Evolutionary conservation across 2,329 filamentous ascomycete genomes (phyloP), one percentile per base, ranked within the genome.

Genomic region (Xylariaceae sp.): DNA sequence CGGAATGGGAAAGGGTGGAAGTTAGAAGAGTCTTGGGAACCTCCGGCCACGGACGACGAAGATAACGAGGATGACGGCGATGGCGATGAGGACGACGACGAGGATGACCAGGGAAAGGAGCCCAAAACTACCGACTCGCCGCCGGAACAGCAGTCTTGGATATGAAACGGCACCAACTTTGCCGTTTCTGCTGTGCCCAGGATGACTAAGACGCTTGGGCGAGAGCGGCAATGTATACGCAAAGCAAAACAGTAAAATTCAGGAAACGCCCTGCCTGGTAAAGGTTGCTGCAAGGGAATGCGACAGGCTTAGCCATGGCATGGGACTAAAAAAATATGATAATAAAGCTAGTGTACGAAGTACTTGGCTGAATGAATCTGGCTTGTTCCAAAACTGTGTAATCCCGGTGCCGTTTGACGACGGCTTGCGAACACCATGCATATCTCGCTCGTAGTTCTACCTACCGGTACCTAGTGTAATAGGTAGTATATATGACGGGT

Each of bases 21-120:
- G 68, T 74, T 94, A 3, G 88, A 92, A 70, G 88, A 92, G 68
- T 88, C 87, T 0, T 92, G 80, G 87, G 86, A 83, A 68, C 88
- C 79, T 16, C 86, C 85, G 0, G 77, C 76, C 9, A 72, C 74
- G 2, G 74, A 79, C 22, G 80, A 82, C 43, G 77, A 80, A 5
- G 83, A 85, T 18, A 81, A 82, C 2, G 83, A 78, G 0, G 75
- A 76, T 2, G 71, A 75, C 0, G 70, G 66, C 1, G 68, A 69
- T 0, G 74, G 74, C 3, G 66, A 72, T 1, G 73, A 74, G 2
- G 74, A 76, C 1, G 71, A 74, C 0, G 70, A 66, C 1, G 67
- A 68, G 0, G 67, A 73, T 1, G 74, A 75, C 2, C 65, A 70
- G 30, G 67, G 67, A 10, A 67, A 67, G 21, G 69, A 74, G 15